A percentile compares a stretch with the other conserved stretches of the same genome.
phyloP scores from a whole-genome alignment of 345 rosid species.

The Mallotus nudiflorus region DNA sequence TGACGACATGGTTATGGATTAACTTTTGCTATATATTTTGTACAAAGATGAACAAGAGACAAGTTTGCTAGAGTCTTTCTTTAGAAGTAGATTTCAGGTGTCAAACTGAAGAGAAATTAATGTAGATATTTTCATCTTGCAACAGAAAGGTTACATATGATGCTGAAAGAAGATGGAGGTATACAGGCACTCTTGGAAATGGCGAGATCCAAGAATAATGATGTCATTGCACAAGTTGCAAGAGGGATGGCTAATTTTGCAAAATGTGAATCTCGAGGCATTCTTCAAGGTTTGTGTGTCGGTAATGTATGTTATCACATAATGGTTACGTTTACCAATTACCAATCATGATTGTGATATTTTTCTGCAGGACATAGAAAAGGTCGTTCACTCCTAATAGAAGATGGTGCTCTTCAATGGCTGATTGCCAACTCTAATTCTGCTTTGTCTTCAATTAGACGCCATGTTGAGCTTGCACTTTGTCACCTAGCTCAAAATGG shows the following conservation, averaged over 20 bases:
- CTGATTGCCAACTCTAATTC: slow-evolving; percentile 54
- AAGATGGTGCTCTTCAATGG: slow-evolving; percentile 82
- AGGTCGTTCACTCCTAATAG: slow-evolving; percentile 76
- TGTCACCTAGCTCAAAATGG: slow-evolving; percentile 97
- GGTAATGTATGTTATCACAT: neutral
- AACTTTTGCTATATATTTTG: neutral
- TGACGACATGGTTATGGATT: neutral
- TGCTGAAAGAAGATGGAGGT: slow-evolving; percentile 82
- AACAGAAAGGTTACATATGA: slow-evolving; percentile 66
- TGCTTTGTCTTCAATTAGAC: slow-evolving; percentile 62
- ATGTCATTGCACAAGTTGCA: slow-evolving; percentile 87
- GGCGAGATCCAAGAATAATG: slow-evolving; percentile 57
- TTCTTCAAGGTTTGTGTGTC: slow-evolving; percentile 59
- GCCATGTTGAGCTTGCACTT: slow-evolving; percentile 85
- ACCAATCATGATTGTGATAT: neutral
- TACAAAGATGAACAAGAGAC: neutral
- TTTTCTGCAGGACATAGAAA: slow-evolving; percentile 63
- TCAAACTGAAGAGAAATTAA: too few relatives aligned
- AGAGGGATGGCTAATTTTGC: slow-evolving; percentile 96
- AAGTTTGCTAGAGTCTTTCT: neutral
- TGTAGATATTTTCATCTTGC: slow-evolving; percentile 5
- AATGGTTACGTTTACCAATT: neutral
- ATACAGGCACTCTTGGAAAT: slow-evolving; percentile 73
- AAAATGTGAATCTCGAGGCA: slow-evolving; percentile 87
- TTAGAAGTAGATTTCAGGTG: neutral